Percentiles rank a stretch among this genome's conserved stretches.
phyloP scores from a whole-genome alignment of 2,329 filamentous ascomycete genomes.

The Ophiosphaerella herpotricha region DNA sequence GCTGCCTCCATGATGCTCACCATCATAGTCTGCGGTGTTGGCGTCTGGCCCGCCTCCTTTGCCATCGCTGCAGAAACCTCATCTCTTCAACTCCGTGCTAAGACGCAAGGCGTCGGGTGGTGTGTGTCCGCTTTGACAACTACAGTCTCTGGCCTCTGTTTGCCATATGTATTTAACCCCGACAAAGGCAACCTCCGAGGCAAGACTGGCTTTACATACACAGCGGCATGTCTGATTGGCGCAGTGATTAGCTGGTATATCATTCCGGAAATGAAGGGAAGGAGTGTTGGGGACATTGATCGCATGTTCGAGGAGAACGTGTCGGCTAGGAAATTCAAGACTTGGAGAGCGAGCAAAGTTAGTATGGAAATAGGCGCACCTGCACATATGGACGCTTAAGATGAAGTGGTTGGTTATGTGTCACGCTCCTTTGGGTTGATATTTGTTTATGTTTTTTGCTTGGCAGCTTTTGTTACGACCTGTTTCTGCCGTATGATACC shows the following conservation, averaged over 20 bases:
- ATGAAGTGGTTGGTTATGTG: too few relatives aligned
- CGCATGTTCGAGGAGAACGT: constrained; percentile 36
- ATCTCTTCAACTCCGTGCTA: constrained; percentile 50
- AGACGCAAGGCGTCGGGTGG: constrained; percentile 53
- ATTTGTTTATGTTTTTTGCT: too few relatives aligned
- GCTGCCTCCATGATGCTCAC: constrained; percentile 50
- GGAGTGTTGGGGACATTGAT: constrained; percentile 56
- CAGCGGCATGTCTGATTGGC: constrained; percentile 41
- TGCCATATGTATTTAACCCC: constrained; percentile 59
- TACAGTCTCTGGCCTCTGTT: constrained; percentile 51
- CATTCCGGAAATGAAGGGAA: constrained; percentile 60
- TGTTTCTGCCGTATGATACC: too few relatives aligned
- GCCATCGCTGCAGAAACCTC: constrained; percentile 52
- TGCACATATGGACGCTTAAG: neutral
- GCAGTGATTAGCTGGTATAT: constrained; percentile 49
- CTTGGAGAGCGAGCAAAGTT: constrained; percentile 13
- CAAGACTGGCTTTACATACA: constrained; percentile 51
- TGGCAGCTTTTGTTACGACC: too few relatives aligned
- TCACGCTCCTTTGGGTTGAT: too few relatives aligned
- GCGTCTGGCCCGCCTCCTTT: constrained; percentile 52
- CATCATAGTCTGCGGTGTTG: constrained; percentile 50
- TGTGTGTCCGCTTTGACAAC: constrained; percentile 48
- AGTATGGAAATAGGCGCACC: neutral
- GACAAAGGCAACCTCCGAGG: constrained; percentile 50
- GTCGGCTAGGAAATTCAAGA: constrained; percentile 21